These are phyloP conservation scores for Maudiozyma humilis DNA, from an alignment of 1,139 yeast species.

Conservation along the genomic window DNA sequence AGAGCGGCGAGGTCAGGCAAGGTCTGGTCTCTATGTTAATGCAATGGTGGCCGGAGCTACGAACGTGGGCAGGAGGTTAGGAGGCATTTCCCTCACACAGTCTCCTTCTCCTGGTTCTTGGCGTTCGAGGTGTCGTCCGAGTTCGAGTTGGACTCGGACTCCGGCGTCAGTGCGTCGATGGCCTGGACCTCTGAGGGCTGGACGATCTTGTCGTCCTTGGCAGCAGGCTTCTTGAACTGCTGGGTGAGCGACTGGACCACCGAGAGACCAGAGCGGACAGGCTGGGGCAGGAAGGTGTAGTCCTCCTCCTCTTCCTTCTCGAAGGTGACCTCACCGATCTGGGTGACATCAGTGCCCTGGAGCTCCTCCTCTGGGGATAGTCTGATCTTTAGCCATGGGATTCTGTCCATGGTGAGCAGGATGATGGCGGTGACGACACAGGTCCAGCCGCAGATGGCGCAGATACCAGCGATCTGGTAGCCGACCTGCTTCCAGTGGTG, in stretches of 20 bases:
- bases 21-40: too few relatives aligned
- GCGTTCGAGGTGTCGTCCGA: not conserved
- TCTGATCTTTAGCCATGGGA: conserved; percentile 79
- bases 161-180: not conserved
- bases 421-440: conserved; percentile 67
- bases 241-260: conserved; percentile 8
- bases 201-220: conserved; percentile 6
- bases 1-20: too few relatives aligned
- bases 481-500: conserved; percentile 86
- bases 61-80: too few relatives aligned
- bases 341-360: conserved; percentile 79
- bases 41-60: too few relatives aligned
- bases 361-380: conserved; percentile 85
- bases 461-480: conserved; percentile 82
- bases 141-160: not conserved
- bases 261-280: conserved; percentile 47
- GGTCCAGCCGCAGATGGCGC: conserved; percentile 72
- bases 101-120: conserved; percentile 3
- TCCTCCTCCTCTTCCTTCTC: conserved; percentile 60
- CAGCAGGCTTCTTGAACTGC: not conserved
- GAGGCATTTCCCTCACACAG: too few relatives aligned
- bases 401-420: conserved; percentile 61
- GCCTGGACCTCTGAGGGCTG: not conserved
- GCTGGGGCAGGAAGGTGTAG: conserved; percentile 63
- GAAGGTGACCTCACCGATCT: conserved; percentile 80